Percentiles rank a stretch among this genome's conserved stretches.
Evolutionary conservation across 2,329 filamentous ascomycete species (phyloP).

Genomic region (Talaromyces sp.): DNA sequence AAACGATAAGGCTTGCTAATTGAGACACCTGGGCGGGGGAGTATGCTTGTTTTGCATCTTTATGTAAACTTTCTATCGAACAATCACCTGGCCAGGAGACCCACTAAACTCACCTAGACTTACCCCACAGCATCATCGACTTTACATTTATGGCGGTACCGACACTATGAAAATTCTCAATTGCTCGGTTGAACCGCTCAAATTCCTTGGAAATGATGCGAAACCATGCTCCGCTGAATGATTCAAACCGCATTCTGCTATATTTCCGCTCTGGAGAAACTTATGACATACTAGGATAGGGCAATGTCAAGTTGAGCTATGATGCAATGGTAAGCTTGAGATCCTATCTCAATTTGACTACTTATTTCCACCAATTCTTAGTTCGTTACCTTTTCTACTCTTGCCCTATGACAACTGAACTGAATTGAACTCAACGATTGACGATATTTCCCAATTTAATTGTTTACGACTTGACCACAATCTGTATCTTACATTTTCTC

Average conservation of each 20-base stretch:
- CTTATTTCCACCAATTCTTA: slow-evolving; percentile 14
- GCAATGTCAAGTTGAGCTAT: slow-evolving; percentile 16
- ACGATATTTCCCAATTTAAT: slow-evolving; percentile 16
- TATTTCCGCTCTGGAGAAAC: neutral
- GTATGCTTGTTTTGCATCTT: neutral
- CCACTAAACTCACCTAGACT: slow-evolving; percentile 7
- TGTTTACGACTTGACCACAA: neutral
- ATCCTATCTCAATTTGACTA: slow-evolving; percentile 1
- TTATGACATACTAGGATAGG: neutral
- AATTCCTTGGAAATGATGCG: slow-evolving; percentile 10
- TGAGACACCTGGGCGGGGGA: neutral
- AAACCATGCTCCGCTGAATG: neutral
- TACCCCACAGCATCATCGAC: slow-evolving; percentile 22
- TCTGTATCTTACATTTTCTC: neutral
- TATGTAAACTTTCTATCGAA: slow-evolving; percentile 3
- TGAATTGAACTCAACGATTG: slow-evolving; percentile 19
- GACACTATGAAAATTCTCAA: slow-evolving; percentile 4
- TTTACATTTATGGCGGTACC: slow-evolving; percentile 5
- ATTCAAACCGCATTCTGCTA: neutral
- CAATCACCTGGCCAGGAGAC: slow-evolving; percentile 12
- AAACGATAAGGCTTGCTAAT: no score
- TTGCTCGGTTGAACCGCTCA: slow-evolving; percentile 8
- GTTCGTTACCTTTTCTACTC: neutral
- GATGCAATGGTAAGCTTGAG: slow-evolving; percentile 24
- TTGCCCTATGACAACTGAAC: slow-evolving; percentile 5